These are phyloP conservation scores for Pestalotiopsis sp. DNA, from an alignment of 2,329 filamentous ascomycete genomes.

Conservation along the genomic window DNA sequence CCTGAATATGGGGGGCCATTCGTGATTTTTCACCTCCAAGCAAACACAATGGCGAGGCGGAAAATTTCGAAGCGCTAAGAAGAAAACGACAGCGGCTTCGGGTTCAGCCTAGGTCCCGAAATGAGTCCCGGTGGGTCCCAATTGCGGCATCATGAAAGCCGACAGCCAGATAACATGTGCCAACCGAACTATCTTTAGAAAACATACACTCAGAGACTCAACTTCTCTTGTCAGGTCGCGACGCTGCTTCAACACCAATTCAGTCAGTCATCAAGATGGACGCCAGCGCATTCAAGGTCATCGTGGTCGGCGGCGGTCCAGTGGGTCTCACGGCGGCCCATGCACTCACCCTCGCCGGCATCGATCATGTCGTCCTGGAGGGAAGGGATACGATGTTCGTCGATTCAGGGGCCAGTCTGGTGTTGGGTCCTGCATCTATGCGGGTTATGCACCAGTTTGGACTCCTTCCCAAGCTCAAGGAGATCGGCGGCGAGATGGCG, in stretches of 20 bases:
- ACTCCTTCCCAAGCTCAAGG: not conserved
- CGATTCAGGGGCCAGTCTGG: constrained; percentile 7
- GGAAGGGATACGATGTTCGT: not conserved
- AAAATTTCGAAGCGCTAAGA: not conserved
- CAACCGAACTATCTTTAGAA: too few species aligned
- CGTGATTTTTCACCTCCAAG: too few species aligned
- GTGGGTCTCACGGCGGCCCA: constrained; percentile 12
- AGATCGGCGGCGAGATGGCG: not conserved
- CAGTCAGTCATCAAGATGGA: not conserved
- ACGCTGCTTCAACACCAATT: not conserved
- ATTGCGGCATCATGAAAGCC: not conserved
- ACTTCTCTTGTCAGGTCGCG: too few species aligned
- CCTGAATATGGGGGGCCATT: too few species aligned
- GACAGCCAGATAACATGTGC: not conserved
- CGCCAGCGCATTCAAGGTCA: constrained; percentile 7
- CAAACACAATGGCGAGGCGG: too few species aligned
- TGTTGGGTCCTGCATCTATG: not conserved
- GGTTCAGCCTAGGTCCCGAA: not conserved
- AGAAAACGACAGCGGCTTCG: not conserved
- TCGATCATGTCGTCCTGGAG: constrained; percentile 15
- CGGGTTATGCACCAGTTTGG: constrained; percentile 8
- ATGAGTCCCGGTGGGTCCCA: not conserved
- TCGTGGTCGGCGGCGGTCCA: constrained; percentile 15
- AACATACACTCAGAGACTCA: too few species aligned
- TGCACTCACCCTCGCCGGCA: constrained; percentile 4